Conservation (phyloP, 192 early-diverging fungal genomes). For the Backusella macrospora region DNA sequence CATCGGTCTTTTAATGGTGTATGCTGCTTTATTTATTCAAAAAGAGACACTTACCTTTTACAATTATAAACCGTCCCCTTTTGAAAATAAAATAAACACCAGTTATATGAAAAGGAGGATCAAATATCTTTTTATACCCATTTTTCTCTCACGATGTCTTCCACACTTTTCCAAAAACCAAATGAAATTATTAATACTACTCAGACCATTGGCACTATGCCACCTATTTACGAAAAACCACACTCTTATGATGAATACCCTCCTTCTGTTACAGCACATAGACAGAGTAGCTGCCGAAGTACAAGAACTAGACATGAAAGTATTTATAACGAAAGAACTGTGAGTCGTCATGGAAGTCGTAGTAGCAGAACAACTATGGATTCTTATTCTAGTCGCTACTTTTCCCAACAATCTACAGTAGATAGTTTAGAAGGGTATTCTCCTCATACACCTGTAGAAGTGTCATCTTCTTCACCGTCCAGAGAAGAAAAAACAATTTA, state of each 20-base stretch:
- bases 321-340: neutral
- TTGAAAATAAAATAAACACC: slow-evolving; percentile 7
- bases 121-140: neutral
- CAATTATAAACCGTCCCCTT: neutral
- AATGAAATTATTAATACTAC: slow-evolving; percentile 24
- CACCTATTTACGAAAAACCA: slow-evolving; percentile 37
- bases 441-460: neutral
- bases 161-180: slow-evolving; percentile 24
- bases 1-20: neutral
- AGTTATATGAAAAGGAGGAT: neutral
- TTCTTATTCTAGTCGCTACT: slow-evolving; percentile 10
- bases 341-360: slow-evolving; percentile 11
- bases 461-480: neutral
- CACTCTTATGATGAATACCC: slow-evolving; percentile 31
- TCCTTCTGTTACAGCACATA: neutral
- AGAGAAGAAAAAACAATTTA: neutral
- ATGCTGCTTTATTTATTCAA: neutral
- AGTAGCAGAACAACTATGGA: slow-evolving; percentile 17
- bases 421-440: neutral
- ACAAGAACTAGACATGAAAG: slow-evolving; percentile 4
- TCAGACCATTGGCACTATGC: neutral
- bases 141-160: neutral
- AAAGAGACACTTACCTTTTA: slow-evolving; percentile 2
- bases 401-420: neutral
- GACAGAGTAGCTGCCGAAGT: slow-evolving; percentile 6